phyloP scores from a whole-genome alignment of 1,139 yeast genomes.

The Hyphopichia wangnamkhiaoensis region DNA sequence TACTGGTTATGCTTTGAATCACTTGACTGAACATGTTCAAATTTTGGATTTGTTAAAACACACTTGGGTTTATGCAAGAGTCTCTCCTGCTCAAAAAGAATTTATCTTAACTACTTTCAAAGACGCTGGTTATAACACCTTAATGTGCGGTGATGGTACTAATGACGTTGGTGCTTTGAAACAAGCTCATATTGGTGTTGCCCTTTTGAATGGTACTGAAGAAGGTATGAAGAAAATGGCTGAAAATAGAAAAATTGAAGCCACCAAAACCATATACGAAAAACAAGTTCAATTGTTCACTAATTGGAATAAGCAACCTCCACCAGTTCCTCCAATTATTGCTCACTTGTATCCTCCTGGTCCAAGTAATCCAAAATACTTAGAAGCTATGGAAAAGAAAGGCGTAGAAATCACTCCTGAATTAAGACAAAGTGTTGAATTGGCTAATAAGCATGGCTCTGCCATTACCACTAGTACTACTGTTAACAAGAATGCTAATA shows the following conservation, averaged over 20 bases:
- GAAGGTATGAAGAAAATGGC: conserved; percentile 89
- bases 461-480: conserved; percentile 31
- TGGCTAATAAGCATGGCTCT: conserved; percentile 43
- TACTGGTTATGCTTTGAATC: conserved; percentile 86
- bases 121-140: conserved; percentile 85
- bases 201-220: conserved; percentile 93
- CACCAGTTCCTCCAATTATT: conserved; percentile 82
- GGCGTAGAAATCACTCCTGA: conserved; percentile 76
- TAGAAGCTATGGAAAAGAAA: conserved; percentile 79
- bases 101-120: conserved; percentile 81
- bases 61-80: conserved; percentile 98
- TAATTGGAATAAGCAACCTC: conserved; percentile 81
- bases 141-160: conserved; percentile 99
- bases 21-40: conserved; percentile 63
- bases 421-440: conserved; percentile 58
- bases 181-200: conserved; percentile 98
- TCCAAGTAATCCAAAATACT: conserved; percentile 82
- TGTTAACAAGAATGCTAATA: conserved; percentile 25
- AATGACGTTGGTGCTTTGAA: conserved; percentile 99
- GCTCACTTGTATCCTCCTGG: conserved; percentile 98
- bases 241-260: conserved; percentile 73
- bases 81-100: conserved; percentile 95
- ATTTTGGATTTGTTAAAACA: conserved; percentile 74
- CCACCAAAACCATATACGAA: conserved; percentile 68
- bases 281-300: conserved; percentile 79